Conservation (phyloP, 257 asterid species). For the Verbascum thapsus region DNA sequence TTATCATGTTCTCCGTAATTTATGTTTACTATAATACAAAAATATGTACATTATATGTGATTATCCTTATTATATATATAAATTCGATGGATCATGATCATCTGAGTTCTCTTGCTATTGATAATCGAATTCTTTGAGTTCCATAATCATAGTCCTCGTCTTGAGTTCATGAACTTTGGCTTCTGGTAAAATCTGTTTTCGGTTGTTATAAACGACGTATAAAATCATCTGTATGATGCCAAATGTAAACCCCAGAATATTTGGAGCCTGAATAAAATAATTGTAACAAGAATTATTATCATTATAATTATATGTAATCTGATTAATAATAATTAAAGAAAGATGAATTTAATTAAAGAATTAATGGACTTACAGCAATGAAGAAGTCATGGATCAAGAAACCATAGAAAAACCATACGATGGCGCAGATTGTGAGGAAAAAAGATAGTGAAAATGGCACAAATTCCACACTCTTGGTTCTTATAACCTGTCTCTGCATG, state of each 20-base stretch:
- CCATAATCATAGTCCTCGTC: not conserved
- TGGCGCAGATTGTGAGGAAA: slow-evolving; percentile 71
- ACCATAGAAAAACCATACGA: slow-evolving; percentile 87
- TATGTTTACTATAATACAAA: no score
- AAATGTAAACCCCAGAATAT: slow-evolving; percentile 42
- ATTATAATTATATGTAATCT: no score
- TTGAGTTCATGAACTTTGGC: slow-evolving; percentile 23
- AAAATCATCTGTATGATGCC: slow-evolving; percentile 43
- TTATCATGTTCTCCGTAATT: no score
- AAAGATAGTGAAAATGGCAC: slow-evolving; percentile 76
- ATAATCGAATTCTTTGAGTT: slow-evolving; percentile 6
- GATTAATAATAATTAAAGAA: not conserved
- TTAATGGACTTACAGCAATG: slow-evolving; percentile 61
- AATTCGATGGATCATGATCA: not conserved
- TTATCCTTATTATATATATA: no score
- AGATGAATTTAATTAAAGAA: not conserved
- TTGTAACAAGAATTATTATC: not conserved
- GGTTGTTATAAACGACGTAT: slow-evolving; percentile 39
- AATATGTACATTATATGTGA: no score
- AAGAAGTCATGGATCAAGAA: slow-evolving; percentile 58
- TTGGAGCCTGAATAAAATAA: slow-evolving; percentile 40
- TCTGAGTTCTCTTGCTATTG: not conserved
- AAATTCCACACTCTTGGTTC: slow-evolving; percentile 76
- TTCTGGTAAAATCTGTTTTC: slow-evolving; percentile 22
- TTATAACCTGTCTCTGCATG: slow-evolving; percentile 51